A percentile compares a stretch with the other conserved stretches of the same genome.
Evolutionary conservation across 306 rosid species (phyloP).

Genomic region (Medicago arabica): DNA sequence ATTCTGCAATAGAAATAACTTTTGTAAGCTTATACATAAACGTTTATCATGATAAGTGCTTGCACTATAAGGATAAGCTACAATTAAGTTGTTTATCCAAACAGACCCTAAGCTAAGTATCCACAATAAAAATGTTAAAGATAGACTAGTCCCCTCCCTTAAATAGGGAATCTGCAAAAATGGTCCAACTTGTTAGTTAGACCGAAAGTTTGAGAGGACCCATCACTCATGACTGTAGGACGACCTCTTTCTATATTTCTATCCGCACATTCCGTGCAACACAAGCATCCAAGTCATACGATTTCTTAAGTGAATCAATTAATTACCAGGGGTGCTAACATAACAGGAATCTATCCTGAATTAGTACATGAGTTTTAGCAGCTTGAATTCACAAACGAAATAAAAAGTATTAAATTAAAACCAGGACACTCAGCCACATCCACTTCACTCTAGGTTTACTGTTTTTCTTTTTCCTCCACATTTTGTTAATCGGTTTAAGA

Average conservation of each 20-base stretch:
- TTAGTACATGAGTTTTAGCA: not conserved
- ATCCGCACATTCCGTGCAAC: conserved; percentile 17
- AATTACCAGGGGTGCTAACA: not conserved
- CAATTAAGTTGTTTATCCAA: too few relatives aligned
- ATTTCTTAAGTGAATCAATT: conserved; percentile 3
- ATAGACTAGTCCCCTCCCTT: not conserved
- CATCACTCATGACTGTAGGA: not conserved
- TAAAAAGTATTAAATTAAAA: not conserved
- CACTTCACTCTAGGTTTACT: not conserved
- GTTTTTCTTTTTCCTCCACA: not conserved
- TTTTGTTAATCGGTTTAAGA: conserved; percentile 4
- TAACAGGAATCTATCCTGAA: not conserved
- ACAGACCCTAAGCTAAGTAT: not conserved
- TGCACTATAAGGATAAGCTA: too few relatives aligned
- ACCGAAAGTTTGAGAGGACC: conserved; percentile 5
- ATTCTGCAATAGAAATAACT: too few relatives aligned
- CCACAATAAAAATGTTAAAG: not conserved
- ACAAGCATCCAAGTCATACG: not conserved
- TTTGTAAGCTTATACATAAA: too few relatives aligned
- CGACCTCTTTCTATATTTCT: conserved; percentile 15
- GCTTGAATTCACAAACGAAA: not conserved
- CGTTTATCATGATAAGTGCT: too few relatives aligned
- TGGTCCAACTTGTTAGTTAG: not conserved
- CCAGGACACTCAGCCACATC: not conserved
- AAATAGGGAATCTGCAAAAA: not conserved